Base-by-base conservation (phyloP, 345 rosid species). In the Citrus australasica region DNA sequence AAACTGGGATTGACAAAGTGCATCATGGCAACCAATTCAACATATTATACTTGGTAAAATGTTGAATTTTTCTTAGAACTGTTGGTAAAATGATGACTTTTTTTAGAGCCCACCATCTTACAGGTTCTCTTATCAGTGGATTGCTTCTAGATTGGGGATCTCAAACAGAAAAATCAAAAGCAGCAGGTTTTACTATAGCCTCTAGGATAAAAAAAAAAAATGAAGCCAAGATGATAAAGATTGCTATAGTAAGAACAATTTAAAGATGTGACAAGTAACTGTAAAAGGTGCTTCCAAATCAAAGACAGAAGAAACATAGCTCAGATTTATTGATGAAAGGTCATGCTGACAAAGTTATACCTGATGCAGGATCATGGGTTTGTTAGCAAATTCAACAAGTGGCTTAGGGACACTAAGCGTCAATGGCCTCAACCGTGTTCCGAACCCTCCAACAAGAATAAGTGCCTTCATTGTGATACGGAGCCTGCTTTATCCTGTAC, bases 341-440 rank as follows among this genome's bases (percentile, higher is more conserved):
- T 6, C 38, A 24, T 48, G 48, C 61, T 25, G 1, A 24, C 32
- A 71, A 75, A 74, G 13, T 24, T 30, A 71, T 88, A 94, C 99
- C 99, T 96, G 99, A 84, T 96, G 99, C 82, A 94, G 87, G 86
- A 96, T 96, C 99, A 96, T 96, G 71, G 99, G 99, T 79, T 96
- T 96, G 85, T 96, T 96, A 59, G 97, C 99, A 70, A 96, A 96
- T 27, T 96, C 99, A 80, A 96, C 99, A 28, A 96, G 97, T 5
- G 99, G 99, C 85, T 96, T 96, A 9, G 99, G 98, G 79, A 96
- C 87, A 74, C 98, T 96, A 55, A 96, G 99, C 10, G 99, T 96
- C 91, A 96, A 80, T 33, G 99, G 99, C 87, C 99, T 92, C 94
- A 96, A 82, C 32, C 99, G 89, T 62, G 99, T 96, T 27, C 99